phyloP scores from a whole-genome alignment of 1,284 basidiomycete species.

The Boletus semigastroideus region DNA sequence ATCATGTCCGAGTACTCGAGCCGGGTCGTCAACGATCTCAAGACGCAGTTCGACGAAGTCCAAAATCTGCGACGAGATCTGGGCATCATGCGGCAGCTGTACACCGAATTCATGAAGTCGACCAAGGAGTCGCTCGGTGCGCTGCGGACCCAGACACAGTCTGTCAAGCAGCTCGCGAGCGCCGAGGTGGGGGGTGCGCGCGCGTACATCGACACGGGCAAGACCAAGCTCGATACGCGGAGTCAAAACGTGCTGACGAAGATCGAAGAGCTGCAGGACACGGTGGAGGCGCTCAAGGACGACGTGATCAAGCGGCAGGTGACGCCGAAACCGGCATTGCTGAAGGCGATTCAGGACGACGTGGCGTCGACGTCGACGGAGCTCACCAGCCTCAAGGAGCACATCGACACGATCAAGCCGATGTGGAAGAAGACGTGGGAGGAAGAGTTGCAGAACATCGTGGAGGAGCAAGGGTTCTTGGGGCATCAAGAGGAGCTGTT shows the following conservation, averaged over 20 bases:
- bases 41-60: conserved; percentile 92
- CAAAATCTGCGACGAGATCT: conserved; percentile 92
- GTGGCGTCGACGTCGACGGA: conserved; percentile 70
- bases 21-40: conserved; percentile 78
- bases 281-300: conserved; percentile 86
- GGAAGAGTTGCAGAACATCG: conserved; percentile 92
- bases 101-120: conserved; percentile 88
- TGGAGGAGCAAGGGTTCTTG: conserved; percentile 96
- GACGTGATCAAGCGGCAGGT: conserved; percentile 91
- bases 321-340: conserved; percentile 74
- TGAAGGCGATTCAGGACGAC: conserved; percentile 76
- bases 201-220: conserved; percentile 89
- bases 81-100: conserved; percentile 91
- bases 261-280: conserved; percentile 93
- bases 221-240: conserved; percentile 83
- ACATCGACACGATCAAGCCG: conserved; percentile 89
- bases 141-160: conserved; percentile 80
- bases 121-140: conserved; percentile 83
- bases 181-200: conserved; percentile 85
- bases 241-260: conserved; percentile 90
- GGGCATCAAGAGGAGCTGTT: conserved; percentile 91
- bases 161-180: conserved; percentile 83
- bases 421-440: conserved; percentile 99
- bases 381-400: conserved; percentile 77
- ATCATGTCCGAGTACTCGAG: conserved; percentile 68